Evolutionary conservation across 768 basidiomycete genomes (phyloP).

Genomic region (Termitomyces sp.): DNA sequence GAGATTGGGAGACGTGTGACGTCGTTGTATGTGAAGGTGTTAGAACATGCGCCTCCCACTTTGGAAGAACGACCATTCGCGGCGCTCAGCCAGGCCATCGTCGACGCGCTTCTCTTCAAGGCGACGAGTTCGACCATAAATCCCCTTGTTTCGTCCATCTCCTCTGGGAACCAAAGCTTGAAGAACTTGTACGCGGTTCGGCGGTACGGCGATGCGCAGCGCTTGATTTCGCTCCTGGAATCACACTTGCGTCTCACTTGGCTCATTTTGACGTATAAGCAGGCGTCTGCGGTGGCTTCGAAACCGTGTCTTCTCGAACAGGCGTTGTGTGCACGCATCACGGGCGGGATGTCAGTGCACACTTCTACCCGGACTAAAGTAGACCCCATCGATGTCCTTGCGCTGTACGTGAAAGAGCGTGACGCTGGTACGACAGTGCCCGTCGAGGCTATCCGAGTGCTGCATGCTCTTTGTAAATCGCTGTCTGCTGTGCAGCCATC

Average conservation of each 20-base stretch:
- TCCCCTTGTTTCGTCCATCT: conserved; percentile 70
- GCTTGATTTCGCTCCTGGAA: conserved; percentile 65
- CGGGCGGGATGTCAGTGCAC: conserved; percentile 39
- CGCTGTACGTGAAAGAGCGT: conserved; percentile 61
- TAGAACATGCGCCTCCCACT: conserved; percentile 55
- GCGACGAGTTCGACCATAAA: conserved; percentile 78
- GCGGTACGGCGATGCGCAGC: conserved; percentile 63
- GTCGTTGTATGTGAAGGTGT: conserved; percentile 59
- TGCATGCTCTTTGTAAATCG: conserved; percentile 64
- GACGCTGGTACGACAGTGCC: conserved; percentile 57
- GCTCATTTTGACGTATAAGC: conserved; percentile 61
- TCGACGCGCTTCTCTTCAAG: conserved; percentile 67
- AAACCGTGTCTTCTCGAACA: conserved; percentile 72
- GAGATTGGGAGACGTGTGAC: conserved; percentile 71
- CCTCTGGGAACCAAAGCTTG: conserved; percentile 54
- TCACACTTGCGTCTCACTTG: conserved; percentile 59
- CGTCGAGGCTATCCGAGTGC: conserved; percentile 57
- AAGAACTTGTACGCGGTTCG: conserved; percentile 55
- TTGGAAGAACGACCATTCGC: conserved; percentile 54
- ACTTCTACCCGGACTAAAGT: conserved; percentile 43
- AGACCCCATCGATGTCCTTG: conserved; percentile 74
- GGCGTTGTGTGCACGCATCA: conserved; percentile 58
- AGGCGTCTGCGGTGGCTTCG: conserved; percentile 33
- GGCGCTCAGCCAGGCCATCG: conserved; percentile 53
- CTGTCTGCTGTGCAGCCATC: conserved; percentile 56